Conservation (phyloP, 352 stramenopile genomes). For the Phytophthora chlamydospora region DNA sequence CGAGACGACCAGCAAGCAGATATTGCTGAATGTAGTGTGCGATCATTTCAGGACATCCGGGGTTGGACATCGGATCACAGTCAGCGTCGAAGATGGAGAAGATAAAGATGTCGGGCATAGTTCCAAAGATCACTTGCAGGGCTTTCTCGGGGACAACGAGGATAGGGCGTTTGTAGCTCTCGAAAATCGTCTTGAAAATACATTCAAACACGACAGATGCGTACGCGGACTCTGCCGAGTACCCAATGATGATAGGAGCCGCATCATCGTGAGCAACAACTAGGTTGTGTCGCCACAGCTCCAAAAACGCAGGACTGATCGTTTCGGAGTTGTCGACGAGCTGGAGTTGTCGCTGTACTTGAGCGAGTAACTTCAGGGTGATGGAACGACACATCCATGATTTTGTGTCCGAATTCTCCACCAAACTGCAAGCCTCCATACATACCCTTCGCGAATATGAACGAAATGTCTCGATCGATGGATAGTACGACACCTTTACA, state of each 20-base stretch:
- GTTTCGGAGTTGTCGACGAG: neutral
- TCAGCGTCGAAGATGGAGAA: constrained; percentile 40
- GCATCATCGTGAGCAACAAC: constrained; percentile 15
- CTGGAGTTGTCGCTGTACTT: constrained; percentile 12
- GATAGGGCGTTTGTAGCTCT: constrained; percentile 24
- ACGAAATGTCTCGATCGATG: constrained; percentile 22
- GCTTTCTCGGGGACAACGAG: constrained; percentile 31
- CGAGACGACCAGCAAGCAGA: neutral
- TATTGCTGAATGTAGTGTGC: constrained; percentile 19
- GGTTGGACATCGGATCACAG: constrained; percentile 9
- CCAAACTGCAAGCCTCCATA: constrained; percentile 3
- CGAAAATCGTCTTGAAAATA: constrained; percentile 37
- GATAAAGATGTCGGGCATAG: constrained; percentile 40
- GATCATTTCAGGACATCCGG: constrained; percentile 17
- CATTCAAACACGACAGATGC: constrained; percentile 38
- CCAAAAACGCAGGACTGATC: constrained; percentile 14
- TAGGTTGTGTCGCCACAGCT: constrained; percentile 40
- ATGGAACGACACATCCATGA: constrained; percentile 8
- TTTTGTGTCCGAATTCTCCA: neutral
- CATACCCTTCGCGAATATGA: constrained; percentile 13
- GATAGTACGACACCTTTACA: constrained; percentile 28
- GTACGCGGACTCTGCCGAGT: constrained; percentile 12
- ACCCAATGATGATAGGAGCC: constrained; percentile 26
- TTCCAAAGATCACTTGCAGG: constrained; percentile 8
- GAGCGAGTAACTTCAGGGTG: constrained; percentile 7